phyloP scores from a whole-genome alignment of 345 rosid genomes.

The Gossypium thurberi region DNA sequence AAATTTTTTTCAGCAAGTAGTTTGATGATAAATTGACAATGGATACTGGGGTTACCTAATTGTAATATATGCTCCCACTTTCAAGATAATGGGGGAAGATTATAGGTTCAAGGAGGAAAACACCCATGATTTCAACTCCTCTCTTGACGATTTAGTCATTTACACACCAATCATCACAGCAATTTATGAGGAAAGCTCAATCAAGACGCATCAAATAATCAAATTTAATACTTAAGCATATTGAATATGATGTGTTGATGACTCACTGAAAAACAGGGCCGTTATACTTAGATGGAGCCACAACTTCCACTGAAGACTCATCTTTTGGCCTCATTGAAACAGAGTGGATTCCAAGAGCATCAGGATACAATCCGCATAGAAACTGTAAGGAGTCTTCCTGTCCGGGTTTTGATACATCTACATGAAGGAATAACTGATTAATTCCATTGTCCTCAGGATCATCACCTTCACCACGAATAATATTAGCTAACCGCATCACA shows the following conservation, averaged over 20 bases:
- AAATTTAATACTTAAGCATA: not conserved
- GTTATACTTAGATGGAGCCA: conserved; percentile 42
- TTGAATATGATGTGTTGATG: not conserved
- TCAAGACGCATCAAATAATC: conserved; percentile 5
- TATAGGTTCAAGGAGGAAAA: not conserved
- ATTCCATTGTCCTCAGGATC: conserved; percentile 51
- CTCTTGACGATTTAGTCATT: not conserved
- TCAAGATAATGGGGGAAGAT: not conserved
- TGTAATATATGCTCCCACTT: not conserved
- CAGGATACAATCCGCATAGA: conserved; percentile 88
- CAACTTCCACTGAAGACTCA: conserved; percentile 32
- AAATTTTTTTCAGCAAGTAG: not conserved
- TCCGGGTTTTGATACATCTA: conserved; percentile 71
- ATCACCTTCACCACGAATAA: conserved; percentile 36
- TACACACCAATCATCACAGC: not conserved
- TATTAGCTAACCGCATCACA: conserved; percentile 56
- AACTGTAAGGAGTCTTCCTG: conserved; percentile 61
- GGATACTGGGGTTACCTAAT: not conserved
- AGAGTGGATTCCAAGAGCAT: conserved; percentile 86
- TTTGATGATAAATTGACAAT: not conserved
- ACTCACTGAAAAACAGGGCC: conserved; percentile 82
- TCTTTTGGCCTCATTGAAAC: conserved; percentile 69
- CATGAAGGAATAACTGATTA: conserved; percentile 78
- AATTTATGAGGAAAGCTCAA: not conserved
- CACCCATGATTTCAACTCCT: not conserved